Evolutionary conservation across 2,329 filamentous ascomycete genomes (phyloP), one percentile per base, ranked within the genome.

Genomic region (Neofusicoccum parvum): DNA sequence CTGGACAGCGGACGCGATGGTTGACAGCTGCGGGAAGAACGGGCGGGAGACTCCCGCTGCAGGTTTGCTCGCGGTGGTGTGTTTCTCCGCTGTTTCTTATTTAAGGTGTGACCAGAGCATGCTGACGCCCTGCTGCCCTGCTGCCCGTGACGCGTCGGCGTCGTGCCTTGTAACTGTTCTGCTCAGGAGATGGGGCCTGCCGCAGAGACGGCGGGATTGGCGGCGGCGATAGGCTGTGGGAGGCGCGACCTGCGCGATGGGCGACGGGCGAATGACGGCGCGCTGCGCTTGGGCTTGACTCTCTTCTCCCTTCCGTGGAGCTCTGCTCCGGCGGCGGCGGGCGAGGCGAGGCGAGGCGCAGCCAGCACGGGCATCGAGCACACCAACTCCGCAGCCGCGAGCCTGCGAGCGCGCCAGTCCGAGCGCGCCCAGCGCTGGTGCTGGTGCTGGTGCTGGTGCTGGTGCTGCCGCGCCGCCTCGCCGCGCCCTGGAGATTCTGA

Each of bases 321-420:
- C 27, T 32, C 6, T 32, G 27, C 27, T 32, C 27, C 27, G 27
- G 5, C 27, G 27, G 27, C 14, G 53, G 50, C 36, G 17, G 14
- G 54, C 39, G 54, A 45, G 32, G 56, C 56, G 56, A 46, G 54
- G 39, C 54, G 54, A 59, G 54, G 54, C 54, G 54, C 54, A 59
- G 41, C 17, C 15, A 49, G 53, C 50, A 54, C n/a, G 17, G 43
- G 53, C 37, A 27, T 14, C 5, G 5, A 32, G 53, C 17, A 12
- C 23, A 17, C 17, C 50, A 36, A 15, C 50, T 34, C 17, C 50
- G 10, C 23, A n/a, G 2, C 14, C 9, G 27, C 36, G 49, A n/a
- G 46, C 15, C n/a, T 10, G 9, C 27, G 46, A 3, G 20, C 15
- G 37, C 15, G 34, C 50, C 15, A 27, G 32, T 14, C 32, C 12